Evolutionary conservation across 2,329 filamentous ascomycete genomes (phyloP), one percentile per base, ranked within the genome.

Genomic region (Corynespora cassiicola): DNA sequence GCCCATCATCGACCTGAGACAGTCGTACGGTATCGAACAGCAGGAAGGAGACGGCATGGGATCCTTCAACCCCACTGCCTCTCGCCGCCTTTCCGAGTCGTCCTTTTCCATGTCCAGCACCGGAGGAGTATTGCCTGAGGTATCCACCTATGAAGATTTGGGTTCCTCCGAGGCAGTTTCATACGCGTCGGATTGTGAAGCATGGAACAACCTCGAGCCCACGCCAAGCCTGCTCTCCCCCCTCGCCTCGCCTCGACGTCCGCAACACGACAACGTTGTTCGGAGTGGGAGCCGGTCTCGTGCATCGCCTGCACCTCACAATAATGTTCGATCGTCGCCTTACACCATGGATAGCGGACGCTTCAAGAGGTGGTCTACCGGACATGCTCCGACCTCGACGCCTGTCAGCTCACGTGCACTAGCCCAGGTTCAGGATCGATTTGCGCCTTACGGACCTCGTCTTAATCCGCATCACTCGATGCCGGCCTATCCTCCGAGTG

Each of bases 361-460:
- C 47, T 82, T 77, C 61, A 89, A 90, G 74, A 77, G 87, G 51
- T 90, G 87, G 86, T 90, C 87, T 14, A 90, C 87, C 3, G 86
- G 86, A 10, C 64, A 66, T 33, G 60, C 66, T 12, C 64, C 66
- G 4, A 88, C 85, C 3, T 88, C 85, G 43, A 83, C 78, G 14
- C 78, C 82, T 2, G 66, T 74, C 14, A 74, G 75, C 39, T 75
- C 83, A 20, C 76, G 78, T 17, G 76, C 82, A 20, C 78, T 85
- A 2, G 51, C 56, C 7, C 64, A 70, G 18, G 82, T 84, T 49
- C 75, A 85, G 27, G 85, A 85, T 63, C 79, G 85, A 48, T 77
- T 80, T 45, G 73, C 77, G 4, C 75, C 80, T 36, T 84, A 86
- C 36, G 70, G 78, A 19, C 84, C 82, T 53, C 79, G 77, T 41